Evolutionary conservation across 2,329 filamentous ascomycete genomes (phyloP).

Genomic region (Pseudonectria buxi): DNA sequence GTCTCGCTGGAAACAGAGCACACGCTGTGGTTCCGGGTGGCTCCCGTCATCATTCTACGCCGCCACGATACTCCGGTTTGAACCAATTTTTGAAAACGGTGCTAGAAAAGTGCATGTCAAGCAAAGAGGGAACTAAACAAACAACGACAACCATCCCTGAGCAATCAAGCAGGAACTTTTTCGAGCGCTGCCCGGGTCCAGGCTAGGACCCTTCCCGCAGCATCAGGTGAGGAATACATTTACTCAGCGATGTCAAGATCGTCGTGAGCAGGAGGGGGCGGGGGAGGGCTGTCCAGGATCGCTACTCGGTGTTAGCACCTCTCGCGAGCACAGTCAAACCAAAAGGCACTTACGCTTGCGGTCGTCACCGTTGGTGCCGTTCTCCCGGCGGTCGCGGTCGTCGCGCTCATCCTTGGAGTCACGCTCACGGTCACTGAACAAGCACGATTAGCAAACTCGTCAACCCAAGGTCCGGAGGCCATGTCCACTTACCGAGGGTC

Average conservation of each 20-base stretch:
- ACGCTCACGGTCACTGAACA: conserved; percentile 44
- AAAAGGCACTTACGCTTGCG: conserved; percentile 63
- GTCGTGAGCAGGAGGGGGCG: conserved; percentile 78
- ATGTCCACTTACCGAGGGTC: conserved; percentile 45
- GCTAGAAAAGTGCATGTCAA: conserved; percentile 18
- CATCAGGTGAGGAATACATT: conserved; percentile 6
- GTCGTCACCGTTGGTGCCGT: conserved; percentile 77
- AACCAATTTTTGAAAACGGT: conserved; percentile 14
- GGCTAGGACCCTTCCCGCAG: conserved; percentile 6
- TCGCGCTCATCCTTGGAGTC: conserved; percentile 61
- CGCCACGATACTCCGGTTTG: conserved; percentile 11
- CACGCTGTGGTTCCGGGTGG: conserved; percentile 11
- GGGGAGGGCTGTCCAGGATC: conserved; percentile 70
- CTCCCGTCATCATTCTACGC: conserved; percentile 16
- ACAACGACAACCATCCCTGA: conserved; percentile 11
- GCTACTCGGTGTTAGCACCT: conserved; percentile 20
- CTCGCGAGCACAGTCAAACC: background rate
- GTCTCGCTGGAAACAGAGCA: conserved; percentile 13
- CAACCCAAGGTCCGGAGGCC: no score
- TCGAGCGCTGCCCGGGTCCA: conserved; percentile 10
- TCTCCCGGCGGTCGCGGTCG: conserved; percentile 68
- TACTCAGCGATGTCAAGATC: conserved; percentile 92
- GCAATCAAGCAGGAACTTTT: conserved; percentile 19
- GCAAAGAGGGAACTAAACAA: conserved; percentile 13
- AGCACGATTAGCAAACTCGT: conserved; percentile 6